These are phyloP conservation scores for Boletus tylopilopsis DNA, from an alignment of 768 basidiomycete genomes.

Conservation along the genomic window DNA sequence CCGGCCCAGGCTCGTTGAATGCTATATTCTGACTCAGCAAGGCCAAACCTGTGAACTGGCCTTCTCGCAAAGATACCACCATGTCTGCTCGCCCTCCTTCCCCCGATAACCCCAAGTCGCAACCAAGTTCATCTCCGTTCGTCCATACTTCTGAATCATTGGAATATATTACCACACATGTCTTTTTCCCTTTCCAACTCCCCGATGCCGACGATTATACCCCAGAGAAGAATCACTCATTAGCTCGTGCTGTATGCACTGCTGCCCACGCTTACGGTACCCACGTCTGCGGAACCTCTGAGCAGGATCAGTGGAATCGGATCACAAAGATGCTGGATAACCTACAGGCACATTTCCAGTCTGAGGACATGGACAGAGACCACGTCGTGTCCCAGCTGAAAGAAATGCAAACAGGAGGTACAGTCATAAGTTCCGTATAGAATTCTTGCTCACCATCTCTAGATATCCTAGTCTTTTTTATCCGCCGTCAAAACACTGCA, in stretches of 20 bases:
- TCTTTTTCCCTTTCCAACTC: background rate
- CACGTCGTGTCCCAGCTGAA: background rate
- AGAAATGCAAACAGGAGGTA: background rate
- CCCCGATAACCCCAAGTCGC: no score
- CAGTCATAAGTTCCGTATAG: background rate
- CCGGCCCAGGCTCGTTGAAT: no score
- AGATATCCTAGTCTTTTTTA: background rate
- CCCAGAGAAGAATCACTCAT: background rate
- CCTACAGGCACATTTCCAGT: background rate
- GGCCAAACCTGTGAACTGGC: no score
- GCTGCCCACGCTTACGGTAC: background rate
- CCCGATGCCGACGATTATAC: background rate
- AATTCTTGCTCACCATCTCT: background rate
- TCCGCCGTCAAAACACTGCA: no score
- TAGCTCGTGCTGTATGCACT: background rate
- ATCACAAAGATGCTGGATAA: background rate
- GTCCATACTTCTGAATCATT: background rate
- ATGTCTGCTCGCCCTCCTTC: no score
- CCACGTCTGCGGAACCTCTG: background rate
- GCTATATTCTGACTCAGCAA: no score
- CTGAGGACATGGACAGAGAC: background rate
- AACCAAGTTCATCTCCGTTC: no score
- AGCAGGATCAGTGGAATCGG: background rate
- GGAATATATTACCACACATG: background rate
- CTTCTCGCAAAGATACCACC: no score